A percentile compares a stretch with the other conserved stretches of the same genome.
phyloP scores from a whole-genome alignment of 2,329 filamentous ascomycete species.

The Phialophora chinensis region DNA sequence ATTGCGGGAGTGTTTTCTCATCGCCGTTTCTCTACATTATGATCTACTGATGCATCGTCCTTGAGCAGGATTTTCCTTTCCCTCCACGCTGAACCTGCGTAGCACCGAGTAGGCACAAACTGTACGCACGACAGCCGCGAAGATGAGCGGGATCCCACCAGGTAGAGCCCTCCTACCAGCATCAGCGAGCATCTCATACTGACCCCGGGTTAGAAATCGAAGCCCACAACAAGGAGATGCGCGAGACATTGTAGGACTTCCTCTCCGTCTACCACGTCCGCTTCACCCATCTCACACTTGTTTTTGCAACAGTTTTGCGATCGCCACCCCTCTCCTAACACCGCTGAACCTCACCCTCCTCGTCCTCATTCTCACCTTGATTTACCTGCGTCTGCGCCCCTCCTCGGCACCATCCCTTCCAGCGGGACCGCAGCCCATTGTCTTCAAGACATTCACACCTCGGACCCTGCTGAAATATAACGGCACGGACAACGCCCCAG shows the following conservation, averaged over 20 bases:
- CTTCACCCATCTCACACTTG: background rate
- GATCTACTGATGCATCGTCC: background rate
- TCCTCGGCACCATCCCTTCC: constrained; percentile 59
- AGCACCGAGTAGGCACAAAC: background rate
- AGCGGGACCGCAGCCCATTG: constrained; percentile 66
- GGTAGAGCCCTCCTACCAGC: background rate
- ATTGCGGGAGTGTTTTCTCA: background rate
- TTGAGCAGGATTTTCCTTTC: background rate
- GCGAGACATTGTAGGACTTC: constrained; percentile 26
- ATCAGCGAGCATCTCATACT: background rate
- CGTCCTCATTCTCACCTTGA: constrained; percentile 61
- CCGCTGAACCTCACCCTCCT: constrained; percentile 64
- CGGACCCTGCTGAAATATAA: constrained; percentile 86
- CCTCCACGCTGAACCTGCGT: background rate
- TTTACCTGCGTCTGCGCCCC: constrained; percentile 66
- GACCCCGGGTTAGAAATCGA: constrained; percentile 21
- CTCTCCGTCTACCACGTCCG: background rate
- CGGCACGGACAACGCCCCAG: constrained; percentile 73
- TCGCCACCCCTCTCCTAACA: constrained; percentile 28
- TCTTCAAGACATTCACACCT: constrained; percentile 85
- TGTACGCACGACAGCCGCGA: background rate
- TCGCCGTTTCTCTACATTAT: background rate
- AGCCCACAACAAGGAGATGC: constrained; percentile 23
- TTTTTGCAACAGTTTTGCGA: constrained; percentile 23
- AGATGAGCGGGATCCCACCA: constrained; percentile 19